Evolutionary conservation across 371 early-diverging fungal genomes (phyloP), one percentile per base, ranked within the genome.

Genomic region (Mortierella sp.): DNA sequence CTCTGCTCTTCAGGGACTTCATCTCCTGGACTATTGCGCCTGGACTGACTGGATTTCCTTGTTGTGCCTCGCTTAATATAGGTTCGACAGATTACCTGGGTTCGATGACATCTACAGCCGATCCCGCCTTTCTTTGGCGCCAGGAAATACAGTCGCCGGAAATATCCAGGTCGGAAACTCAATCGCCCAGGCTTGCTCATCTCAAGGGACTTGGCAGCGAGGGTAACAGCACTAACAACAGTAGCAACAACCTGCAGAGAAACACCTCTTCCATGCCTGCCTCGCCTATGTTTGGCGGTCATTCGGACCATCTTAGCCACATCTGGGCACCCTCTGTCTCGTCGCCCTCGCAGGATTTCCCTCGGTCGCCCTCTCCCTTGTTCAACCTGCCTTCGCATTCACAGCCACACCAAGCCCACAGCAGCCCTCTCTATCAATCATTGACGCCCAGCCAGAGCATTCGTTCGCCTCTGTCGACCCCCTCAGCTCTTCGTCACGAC

Each of bases 361-460:
- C 96, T 28, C 91, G 95, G 64, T 95, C 97, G 9, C 94, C 95
- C 31, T 96, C 97, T 34, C 96, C 96, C 8, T 89, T 93, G 9
- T 93, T 92, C 54, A 71, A 92, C 44, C 86, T 90, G 59, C 93
- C 91, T 48, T 90, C 92, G 61, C 87, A 89, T 72, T 82, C 77
- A 46, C 82, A 90, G 90, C 74, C 81, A 85, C 79, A 84, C 88
- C 81, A 78, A 85, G 72, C 75, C 73, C 48, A 75, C 73, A 71
- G 81, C 61, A 69, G 81, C 75, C 34, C 64, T 46, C 76, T 75
- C 16, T 61, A 67, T 44, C 83, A 74, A 37, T 28, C 57, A 14
- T 43, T 74, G 55, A 59, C 69, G 21, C 84, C 61, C 31, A 72
- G 37, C 24, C 79, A 67, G 51, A 75, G 70, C n/a, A 51, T 76